Evolutionary conservation across 352 stramenopile species (phyloP), one percentile per base, ranked within the genome.

Genomic region (Aphanomyces euteiches): DNA sequence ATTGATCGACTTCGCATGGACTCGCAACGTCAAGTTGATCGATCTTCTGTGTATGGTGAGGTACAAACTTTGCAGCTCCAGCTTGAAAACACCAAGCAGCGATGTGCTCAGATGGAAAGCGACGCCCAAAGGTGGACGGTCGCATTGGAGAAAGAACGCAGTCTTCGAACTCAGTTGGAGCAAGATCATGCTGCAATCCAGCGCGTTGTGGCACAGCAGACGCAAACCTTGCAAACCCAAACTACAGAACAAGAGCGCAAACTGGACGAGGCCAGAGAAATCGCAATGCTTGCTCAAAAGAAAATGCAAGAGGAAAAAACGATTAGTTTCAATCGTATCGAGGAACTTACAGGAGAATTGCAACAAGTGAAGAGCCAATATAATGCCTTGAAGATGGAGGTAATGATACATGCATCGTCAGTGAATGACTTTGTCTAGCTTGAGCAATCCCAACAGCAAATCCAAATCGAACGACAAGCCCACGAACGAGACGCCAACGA

Each of bases 21-120:
- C 56, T 78, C 90, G 58, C 80, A 84, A 47, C 77, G 79, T 15
- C 80, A 75, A 5, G 72, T 81, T 3, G 77, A 82, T 40, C 78
- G 89, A 59, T 61, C 64, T 36, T 61, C 17, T 5, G 28, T 17
- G 5, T 41, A 69, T 40, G 19, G 40, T n/a, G 63, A 69, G 47
- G 13, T 69, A 13, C 47, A 69, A 15, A 43, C 5, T n/a, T 66
- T 93, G 3, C 56, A 87, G 60, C 66, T 59, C 43, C 80, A 80
- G 68, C 54, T 92, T 8, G 76, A 90, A 21, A 76, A 88, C 45
- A 41, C 73, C 79, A 36, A 74, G 74, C 8, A 65, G 48, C 47
- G 83, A 88, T 56, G 75, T 73, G 28, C 67, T 57, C 56, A 72
- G 37, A 17, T 67, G 84, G 48, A 82, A 79, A 38, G 72, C 82